phyloP scores from a whole-genome alignment of 805 yeast genomes.

The Hagleromyces aurorensis region DNA sequence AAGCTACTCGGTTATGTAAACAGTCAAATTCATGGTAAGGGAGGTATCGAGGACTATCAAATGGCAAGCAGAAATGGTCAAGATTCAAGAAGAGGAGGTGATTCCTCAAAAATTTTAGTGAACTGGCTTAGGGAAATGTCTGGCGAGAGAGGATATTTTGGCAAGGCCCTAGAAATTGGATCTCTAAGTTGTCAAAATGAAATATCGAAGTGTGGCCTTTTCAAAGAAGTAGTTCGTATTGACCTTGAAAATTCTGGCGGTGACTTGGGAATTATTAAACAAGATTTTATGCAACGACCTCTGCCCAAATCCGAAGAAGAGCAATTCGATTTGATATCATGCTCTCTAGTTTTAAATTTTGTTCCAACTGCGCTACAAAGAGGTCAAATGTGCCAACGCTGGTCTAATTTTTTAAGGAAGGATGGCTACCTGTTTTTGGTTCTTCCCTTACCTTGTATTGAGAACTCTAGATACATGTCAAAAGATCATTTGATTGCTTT shows the following conservation, averaged over 20 bases:
- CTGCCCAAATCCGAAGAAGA: slow-evolving; percentile 41
- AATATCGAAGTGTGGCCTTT: slow-evolving; percentile 52
- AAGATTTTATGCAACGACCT: slow-evolving; percentile 78
- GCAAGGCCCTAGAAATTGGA: slow-evolving; percentile 73
- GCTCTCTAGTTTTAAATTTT: slow-evolving; percentile 82
- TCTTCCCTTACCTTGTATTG: slow-evolving; percentile 78
- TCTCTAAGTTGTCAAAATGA: slow-evolving; percentile 60
- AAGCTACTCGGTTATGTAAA: slow-evolving; percentile 46
- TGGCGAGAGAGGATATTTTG: slow-evolving; percentile 4
- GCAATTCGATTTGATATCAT: slow-evolving; percentile 60
- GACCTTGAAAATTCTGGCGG: slow-evolving; percentile 67
- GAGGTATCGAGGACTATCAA: slow-evolving; percentile 78
- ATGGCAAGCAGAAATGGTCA: slow-evolving; percentile 85
- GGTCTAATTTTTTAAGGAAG: slow-evolving; percentile 45
- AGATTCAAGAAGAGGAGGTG: slow-evolving; percentile 72
- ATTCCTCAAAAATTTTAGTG: slow-evolving; percentile 75
- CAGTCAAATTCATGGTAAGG: slow-evolving; percentile 52
- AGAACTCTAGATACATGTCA: slow-evolving; percentile 73
- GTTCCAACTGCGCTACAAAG: slow-evolving; percentile 65
- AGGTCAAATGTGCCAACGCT: slow-evolving; percentile 68
- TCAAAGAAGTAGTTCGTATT: slow-evolving; percentile 48
- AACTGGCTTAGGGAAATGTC: slow-evolving; percentile 50
- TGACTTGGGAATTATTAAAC: slow-evolving; percentile 59
- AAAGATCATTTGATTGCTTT: slow-evolving; percentile 36
- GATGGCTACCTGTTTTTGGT: slow-evolving; percentile 55